Conservation (phyloP, 208 protist genomes). For the Giardia muris region DNA sequence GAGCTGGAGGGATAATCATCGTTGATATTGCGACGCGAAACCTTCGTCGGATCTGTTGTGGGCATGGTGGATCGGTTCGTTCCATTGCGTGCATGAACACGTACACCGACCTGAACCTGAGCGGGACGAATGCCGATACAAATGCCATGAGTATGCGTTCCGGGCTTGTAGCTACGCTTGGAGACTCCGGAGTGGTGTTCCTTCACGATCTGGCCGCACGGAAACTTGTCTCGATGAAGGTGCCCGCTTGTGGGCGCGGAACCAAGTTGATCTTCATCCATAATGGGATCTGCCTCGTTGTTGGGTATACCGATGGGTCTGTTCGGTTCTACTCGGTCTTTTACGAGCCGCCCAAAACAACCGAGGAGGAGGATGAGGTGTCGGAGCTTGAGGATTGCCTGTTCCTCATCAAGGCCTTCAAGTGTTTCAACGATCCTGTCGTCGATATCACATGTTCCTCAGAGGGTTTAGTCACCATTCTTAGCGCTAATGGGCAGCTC, state of each 20-base stretch:
- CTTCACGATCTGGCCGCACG: neutral
- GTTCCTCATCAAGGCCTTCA: neutral
- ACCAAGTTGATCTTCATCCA: neutral
- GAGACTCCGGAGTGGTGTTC: neutral
- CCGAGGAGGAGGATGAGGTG: neutral
- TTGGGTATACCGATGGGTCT: constrained; percentile 22
- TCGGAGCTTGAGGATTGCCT: neutral
- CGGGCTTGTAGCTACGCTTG: neutral
- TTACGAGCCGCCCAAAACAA: neutral
- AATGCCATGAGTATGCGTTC: neutral
- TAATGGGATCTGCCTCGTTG: neutral
- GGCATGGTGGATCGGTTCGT: neutral
- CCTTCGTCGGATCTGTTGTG: neutral
- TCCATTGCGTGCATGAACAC: neutral
- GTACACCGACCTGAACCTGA: neutral
- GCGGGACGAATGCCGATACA: neutral
- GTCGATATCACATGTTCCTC: neutral
- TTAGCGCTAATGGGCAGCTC: neutral
- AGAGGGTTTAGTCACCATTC: neutral
- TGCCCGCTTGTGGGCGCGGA: neutral
- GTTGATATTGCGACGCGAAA: neutral
- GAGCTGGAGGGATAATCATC: neutral
- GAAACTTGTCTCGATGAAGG: neutral
- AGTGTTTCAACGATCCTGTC: neutral
- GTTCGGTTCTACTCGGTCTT: constrained; percentile 1